Base-by-base conservation (phyloP, 176 grass and related monocot species). In the Pontederia crassipes region DNA sequence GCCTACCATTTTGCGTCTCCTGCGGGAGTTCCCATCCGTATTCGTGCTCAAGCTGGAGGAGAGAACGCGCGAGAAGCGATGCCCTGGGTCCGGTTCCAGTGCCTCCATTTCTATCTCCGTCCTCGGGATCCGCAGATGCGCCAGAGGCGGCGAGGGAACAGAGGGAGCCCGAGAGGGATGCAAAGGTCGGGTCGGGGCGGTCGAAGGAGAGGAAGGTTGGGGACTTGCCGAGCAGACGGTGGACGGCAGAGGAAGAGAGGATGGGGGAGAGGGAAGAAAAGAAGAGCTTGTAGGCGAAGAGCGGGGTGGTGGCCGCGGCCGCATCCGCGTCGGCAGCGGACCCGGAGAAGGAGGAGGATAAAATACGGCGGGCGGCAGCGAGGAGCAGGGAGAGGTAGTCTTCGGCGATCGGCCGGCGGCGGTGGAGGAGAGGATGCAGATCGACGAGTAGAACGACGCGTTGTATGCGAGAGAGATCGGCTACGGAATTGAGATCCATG, bases 11-110 rank as follows among this genome's bases (percentile, higher is more conserved):
- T 17, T 11, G 57, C 26, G 32, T 61, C 15, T 64, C 49, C 15
- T 28, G 27, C 12, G 26, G 50, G 59, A 20, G 12, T 60, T 86
- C 79, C 87, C 82, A 90, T 56, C 59, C 45, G 69, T 90, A 90
- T 18, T 85, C 79, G 61, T 90, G 82, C 76, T 90, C 82, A 61
- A 90, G 69, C 72, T 90, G 82, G 72, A 85, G 82, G 48, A 90
- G 79, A 0, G 82, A 85, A 32, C 69, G 73, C 72, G 82, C 79
- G 28, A 90, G 64, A 51, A 77, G 78, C 4, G 79, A 74, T 46
- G 79, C 80, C 32, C 59, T 62, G 54, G 78, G 57, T 14, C 9
- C 46, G 8, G 32, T 7, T 4, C 71, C 55, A 53, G 40, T 27
- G 16, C 46, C 20, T 1, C 62, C 45, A 8, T 62, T 16, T 10